Evolutionary conservation across 2,329 filamentous ascomycete species (phyloP), one percentile per base, ranked within the genome.

Genomic region (Phyllachora maydis): DNA sequence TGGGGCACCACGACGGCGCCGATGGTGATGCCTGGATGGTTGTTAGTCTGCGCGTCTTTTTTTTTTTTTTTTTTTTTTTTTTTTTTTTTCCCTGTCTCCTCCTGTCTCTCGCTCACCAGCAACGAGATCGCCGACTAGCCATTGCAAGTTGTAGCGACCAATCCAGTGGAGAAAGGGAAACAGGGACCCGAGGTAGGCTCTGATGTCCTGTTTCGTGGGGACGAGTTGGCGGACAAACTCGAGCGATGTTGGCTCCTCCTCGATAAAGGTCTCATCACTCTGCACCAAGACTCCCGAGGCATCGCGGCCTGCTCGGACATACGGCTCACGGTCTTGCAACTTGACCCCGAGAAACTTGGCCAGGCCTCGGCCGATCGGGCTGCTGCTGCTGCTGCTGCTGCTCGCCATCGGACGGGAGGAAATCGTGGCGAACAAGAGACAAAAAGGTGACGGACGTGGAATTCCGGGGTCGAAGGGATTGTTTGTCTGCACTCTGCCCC

Each of bases 131-230:
- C 88, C 88, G 10, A 68, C 46, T 5, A 93, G 49, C 88, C 88
- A 98, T 52, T 82, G 71, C 4, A 71, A 8, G 42, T 98, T 98
- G 53, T 98, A 98, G 35, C 71, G 66, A 8, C 54, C 49, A 27
- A 95, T 85, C 88, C 88, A 98, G n/a, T 66, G 58, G 4, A 76
- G 43, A 41, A 93, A 95, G 0, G 88, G 88, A 35, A 98, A 91
- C 2, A 95, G 52, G 9, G 65, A 74, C 33, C 56, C 50, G 28
- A 70, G 26, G 40, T 93, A 98, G 3, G 50, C 35, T 4, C 45
- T 23, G 4, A 72, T 25, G 17, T 75, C 59, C 1, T 42, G 32
- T 6, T 53, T 44, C 0, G 55, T 56, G 0, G 85, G 88, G 0
- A 64, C 40, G 11, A 75, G 47, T 3, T 71, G 60, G 4, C 44